Base-by-base conservation (phyloP, 441 rosid genomes). In the Isatis lusitanica region DNA sequence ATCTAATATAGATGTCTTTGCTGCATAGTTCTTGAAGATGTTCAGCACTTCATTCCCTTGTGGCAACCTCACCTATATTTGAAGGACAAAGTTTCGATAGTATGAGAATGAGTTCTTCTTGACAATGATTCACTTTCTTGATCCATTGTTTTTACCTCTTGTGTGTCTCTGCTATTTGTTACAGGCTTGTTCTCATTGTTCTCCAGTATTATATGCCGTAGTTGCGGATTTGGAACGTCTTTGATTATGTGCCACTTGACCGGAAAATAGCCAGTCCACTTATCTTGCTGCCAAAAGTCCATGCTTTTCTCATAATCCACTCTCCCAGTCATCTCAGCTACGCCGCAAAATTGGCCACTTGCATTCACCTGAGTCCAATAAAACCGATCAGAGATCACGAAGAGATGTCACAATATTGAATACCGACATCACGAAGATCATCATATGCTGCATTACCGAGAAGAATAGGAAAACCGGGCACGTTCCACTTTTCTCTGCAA, bases 201-300 rank as follows among this genome's bases (percentile, higher is more conserved):
- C 60, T 83, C 86, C 21, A 83, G 81, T 63, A 81, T 77, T 59
- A 83, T 69, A 79, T 83, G 81, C 33, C 86, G 63, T 64, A 83
- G 7, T 9, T 81, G 84, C 7, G 86, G 83, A 53, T 83, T 83
- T 53, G 84, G 83, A 47, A 83, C 72, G 71, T 83, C 86, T 81
- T 83, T 83, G 73, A 83, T 76, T 33, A 83, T 79, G 38, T 83
- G 86, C 84, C 86, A 83, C 68, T 75, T 75, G 9, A 83, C 86
- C 0, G 84, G 83, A 30, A 83, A 81, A 76, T 67, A 83, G 53
- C 86, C 84, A 35, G 64, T 81, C 86, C 86, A 83, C 60, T 83
- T 83, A 64, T 83, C 86, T 68, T 83, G 84, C 44, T 83, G 86
- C 86, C 86, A 83, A 74, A 83, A 83, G 53, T 79, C 83, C 86